These are phyloP conservation scores for Cordyceps tenuipes DNA, from an alignment of 2,329 filamentous ascomycete genomes.

Conservation along the genomic window DNA sequence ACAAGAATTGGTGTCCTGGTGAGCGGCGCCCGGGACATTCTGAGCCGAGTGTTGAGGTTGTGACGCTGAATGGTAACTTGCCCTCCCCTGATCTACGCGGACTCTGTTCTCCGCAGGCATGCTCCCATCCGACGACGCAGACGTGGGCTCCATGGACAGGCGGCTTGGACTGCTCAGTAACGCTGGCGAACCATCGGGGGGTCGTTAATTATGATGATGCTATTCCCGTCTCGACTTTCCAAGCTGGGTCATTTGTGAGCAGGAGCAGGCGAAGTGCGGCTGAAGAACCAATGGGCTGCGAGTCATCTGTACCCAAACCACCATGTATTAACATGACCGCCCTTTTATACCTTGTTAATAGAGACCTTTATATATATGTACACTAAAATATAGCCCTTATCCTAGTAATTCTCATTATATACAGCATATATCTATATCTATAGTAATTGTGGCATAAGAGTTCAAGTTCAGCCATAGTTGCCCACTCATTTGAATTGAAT, in stretches of 20 bases:
- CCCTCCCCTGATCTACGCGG: slow-evolving; percentile 13
- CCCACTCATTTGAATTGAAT: too few species aligned
- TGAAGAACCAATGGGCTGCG: background rate
- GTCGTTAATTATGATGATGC: background rate
- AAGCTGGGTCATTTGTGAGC: background rate
- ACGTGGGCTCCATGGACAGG: background rate
- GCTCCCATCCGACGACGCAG: background rate
- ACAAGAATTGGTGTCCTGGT: background rate
- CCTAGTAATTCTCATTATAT: too few species aligned
- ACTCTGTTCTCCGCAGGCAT: background rate
- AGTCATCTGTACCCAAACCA: too few species aligned
- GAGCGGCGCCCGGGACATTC: background rate
- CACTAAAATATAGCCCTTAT: too few species aligned
- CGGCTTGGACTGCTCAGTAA: background rate
- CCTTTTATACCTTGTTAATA: too few species aligned
- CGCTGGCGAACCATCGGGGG: background rate
- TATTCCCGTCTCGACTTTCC: background rate
- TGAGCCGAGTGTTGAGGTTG: background rate
- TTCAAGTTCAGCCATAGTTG: too few species aligned
- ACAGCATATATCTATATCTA: too few species aligned
- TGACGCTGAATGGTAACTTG: background rate
- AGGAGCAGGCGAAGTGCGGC: background rate
- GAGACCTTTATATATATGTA: too few species aligned
- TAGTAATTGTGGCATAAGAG: too few species aligned
- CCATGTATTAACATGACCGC: too few species aligned